Evolutionary conservation across 768 basidiomycete species (phyloP).

Genomic region (Serendipita sp.): DNA sequence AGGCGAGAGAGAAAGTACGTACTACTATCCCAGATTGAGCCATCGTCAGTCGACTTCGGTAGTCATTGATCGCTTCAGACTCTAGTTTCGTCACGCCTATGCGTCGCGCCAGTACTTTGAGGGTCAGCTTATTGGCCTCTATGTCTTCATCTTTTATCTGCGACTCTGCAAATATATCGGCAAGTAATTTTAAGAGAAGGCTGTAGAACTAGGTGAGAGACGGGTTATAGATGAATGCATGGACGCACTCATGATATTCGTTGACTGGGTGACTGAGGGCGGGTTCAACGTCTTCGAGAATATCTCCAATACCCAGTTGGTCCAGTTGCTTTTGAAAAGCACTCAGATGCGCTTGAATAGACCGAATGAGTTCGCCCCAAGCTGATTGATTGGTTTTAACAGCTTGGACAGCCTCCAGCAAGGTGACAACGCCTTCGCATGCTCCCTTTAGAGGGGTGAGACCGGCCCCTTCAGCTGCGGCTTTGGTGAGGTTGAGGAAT

Average conservation of each 20-base stretch:
- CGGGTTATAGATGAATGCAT: not conserved
- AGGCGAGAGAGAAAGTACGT: not conserved
- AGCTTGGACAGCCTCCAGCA: not conserved
- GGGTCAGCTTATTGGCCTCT: not conserved
- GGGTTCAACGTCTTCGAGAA: not conserved
- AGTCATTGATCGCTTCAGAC: not conserved
- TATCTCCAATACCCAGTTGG: not conserved
- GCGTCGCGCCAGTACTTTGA: not conserved
- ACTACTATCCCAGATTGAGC: not conserved
- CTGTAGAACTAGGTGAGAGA: not conserved
- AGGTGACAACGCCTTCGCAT: not conserved
- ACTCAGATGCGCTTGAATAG: not conserved
- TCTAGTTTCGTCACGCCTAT: not conserved
- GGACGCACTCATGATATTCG: not conserved
- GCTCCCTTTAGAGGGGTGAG: not conserved
- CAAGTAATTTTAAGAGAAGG: not conserved
- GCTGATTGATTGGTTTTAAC: not conserved
- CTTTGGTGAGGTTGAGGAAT: not conserved
- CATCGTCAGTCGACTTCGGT: not conserved
- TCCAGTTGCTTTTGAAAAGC: not conserved
- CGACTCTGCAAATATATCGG: not conserved
- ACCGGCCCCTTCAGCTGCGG: not conserved
- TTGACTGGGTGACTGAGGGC: not conserved
- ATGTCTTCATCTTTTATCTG: not conserved
- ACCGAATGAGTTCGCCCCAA: not conserved